phyloP scores from a whole-genome alignment of 2,329 filamentous ascomycete species.

The Trichoderma endophyticum region DNA sequence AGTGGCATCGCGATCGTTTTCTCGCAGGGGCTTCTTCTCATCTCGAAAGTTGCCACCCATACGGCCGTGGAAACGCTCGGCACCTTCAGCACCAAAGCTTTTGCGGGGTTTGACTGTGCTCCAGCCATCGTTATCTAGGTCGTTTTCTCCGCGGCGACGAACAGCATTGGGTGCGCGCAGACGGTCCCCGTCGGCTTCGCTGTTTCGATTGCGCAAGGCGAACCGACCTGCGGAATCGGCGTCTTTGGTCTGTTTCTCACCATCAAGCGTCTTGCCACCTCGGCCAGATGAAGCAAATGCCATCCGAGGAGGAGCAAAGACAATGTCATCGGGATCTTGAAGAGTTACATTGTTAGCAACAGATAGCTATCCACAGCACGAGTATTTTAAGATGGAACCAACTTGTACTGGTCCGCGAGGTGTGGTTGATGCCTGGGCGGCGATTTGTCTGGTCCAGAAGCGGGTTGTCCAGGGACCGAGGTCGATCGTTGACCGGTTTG shows the following conservation, averaged over 20 bases:
- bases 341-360: conserved; percentile 2
- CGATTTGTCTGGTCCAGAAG: conserved; percentile 50
- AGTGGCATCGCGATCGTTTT: conserved; percentile 54
- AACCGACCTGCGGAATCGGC: conserved; percentile 56
- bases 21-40: conserved; percentile 45
- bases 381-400: conserved; percentile 30
- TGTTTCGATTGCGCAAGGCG: conserved; percentile 50
- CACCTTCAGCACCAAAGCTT: conserved; percentile 69
- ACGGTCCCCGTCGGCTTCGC: conserved; percentile 51
- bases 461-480: conserved; percentile 43
- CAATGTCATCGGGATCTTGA: conserved; percentile 71
- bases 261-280: conserved; percentile 49
- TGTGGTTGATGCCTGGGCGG: conserved; percentile 50
- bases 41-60: conserved; percentile 52
- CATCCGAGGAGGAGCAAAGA: conserved; percentile 80
- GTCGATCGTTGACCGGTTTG: conserved; percentile 44
- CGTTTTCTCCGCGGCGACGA: conserved; percentile 53
- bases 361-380: background rate
- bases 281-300: conserved; percentile 73
- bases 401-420: conserved; percentile 57
- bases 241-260: conserved; percentile 53
- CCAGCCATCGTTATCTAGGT: conserved; percentile 72
- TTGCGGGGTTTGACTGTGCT: conserved; percentile 70
- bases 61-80: conserved; percentile 65
- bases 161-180: conserved; percentile 47